Evolutionary conservation across 805 yeast species (phyloP), one percentile per base, ranked within the genome.

Genomic region (Cyberlindnera bimundalis): DNA sequence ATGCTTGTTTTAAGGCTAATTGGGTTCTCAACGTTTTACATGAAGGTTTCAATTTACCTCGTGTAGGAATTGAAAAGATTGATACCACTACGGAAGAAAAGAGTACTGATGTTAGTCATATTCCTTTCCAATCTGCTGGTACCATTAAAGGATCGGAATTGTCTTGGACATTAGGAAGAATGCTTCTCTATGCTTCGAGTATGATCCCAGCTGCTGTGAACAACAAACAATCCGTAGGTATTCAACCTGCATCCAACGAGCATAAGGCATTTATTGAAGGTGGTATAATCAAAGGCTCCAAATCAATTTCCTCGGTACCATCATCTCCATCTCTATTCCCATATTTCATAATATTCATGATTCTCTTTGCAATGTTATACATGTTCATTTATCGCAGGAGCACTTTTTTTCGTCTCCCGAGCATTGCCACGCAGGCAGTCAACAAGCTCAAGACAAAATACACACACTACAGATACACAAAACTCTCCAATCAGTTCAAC

Each of bases 121-220:
- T 82, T 27, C 82, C 90, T 0, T 89, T 93, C 62, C 88, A 84
- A 61, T 83, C 95, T 45, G 89, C 93, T 0, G 81, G 82, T 40
- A 72, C 80, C 14, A 78, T 93, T 24, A 74, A 86, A 44, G 96
- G 95, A 2, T 77, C 79, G 5, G 99, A 93, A 51, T 67, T 93
- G 14, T 84, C 96, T 0, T 93, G 99, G 99, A 91, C 98, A 0
- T 60, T 93, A 26, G 99, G 99, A 5, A 82, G 84, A 55, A 88
- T 90, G 20, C 59, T 93, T 4, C 60, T 91, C 11, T 86, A 80
- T 59, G 96, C 96, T 0, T 79, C 95, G 0, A 76, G 90, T 13
- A 43, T 51, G 39, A 45, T 55, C 17, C 40, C 43, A 7, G 47
- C 48, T 15, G 9, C 40, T 10, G 34, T 37, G 7, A 34, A 43